Evolutionary conservation across 148 eudicot genomes (phyloP).

Genomic region (Cornus florida): DNA sequence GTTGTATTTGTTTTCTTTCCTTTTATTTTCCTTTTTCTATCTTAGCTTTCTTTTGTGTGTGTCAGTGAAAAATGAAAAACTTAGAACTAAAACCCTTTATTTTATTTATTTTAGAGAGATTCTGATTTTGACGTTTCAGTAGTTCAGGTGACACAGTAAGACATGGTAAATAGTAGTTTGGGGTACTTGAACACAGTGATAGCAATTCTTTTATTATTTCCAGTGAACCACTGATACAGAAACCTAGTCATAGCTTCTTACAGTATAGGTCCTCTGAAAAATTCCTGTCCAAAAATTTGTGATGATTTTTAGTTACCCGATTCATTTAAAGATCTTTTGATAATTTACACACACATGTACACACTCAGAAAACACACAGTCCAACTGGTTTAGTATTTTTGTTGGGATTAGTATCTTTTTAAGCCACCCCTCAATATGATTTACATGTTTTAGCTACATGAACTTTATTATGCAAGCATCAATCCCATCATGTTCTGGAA

Average conservation of each 20-base stretch:
- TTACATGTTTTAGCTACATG: too few species aligned
- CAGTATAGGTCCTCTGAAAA: background rate
- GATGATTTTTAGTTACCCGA: background rate
- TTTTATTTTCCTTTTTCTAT: conserved; percentile 5
- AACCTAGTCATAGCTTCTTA: background rate
- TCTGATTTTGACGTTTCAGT: conserved; percentile 65
- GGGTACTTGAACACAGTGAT: background rate
- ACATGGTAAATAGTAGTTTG: conserved; percentile 11
- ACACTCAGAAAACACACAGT: too few species aligned
- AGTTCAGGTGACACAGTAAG: conserved; percentile 32
- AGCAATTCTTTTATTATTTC: background rate
- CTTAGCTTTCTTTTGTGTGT: conserved; percentile 7
- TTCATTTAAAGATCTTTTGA: too few species aligned
- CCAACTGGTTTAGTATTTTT: too few species aligned
- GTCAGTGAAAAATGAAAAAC: conserved; percentile 24
- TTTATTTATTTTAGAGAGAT: conserved; percentile 23
- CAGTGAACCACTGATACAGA: background rate
- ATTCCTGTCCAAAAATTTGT: background rate
- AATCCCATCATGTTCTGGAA: too few species aligned
- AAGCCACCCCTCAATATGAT: too few species aligned
- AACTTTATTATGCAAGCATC: too few species aligned
- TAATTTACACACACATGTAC: too few species aligned
- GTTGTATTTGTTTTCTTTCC: background rate
- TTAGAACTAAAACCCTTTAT: background rate
- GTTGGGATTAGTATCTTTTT: too few species aligned